A percentile compares a stretch with the other conserved stretches of the same genome.
These are phyloP conservation scores for Paramecium caudatum DNA, from an alignment of 73 alveolate genomes.

Conservation along the genomic window DNA sequence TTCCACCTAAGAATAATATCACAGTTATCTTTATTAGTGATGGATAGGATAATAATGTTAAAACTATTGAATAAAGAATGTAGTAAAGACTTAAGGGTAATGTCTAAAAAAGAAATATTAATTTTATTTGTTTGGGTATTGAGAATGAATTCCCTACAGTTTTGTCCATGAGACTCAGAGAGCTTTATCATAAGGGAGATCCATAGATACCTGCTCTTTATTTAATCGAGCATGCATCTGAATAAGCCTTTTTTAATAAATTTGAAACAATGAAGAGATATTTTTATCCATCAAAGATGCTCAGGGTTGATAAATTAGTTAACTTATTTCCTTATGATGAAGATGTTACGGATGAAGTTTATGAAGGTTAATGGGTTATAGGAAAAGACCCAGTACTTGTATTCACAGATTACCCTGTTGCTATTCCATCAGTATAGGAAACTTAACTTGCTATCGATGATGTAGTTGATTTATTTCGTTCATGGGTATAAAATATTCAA, in stretches of 20 bases:
- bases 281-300: conserved; percentile 47
- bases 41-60: conserved; percentile 63
- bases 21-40: conserved; percentile 72
- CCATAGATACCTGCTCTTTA: conserved; percentile 63
- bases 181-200: conserved; percentile 72
- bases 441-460: conserved; percentile 46
- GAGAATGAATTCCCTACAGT: conserved; percentile 68
- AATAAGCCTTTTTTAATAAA: conserved; percentile 60
- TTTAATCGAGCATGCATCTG: conserved; percentile 51
- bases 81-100: neutral
- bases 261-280: conserved; percentile 65
- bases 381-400: neutral
- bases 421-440: neutral
- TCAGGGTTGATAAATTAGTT: conserved; percentile 21
- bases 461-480: conserved; percentile 63
- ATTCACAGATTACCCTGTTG: neutral
- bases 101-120: neutral
- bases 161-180: conserved; percentile 64
- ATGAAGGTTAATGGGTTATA: conserved; percentile 68
- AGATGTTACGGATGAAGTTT: conserved; percentile 42
- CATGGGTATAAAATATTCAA: conserved; percentile 68
- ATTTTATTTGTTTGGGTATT: conserved; percentile 68
- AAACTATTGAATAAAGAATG: conserved; percentile 23
- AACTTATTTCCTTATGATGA: conserved; percentile 68
- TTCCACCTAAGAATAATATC: neutral